Percentiles rank a stretch among this genome's conserved stretches.
These are phyloP conservation scores for Fusarium buxicola DNA, from an alignment of 2,329 filamentous ascomycete genomes.

Conservation along the genomic window DNA sequence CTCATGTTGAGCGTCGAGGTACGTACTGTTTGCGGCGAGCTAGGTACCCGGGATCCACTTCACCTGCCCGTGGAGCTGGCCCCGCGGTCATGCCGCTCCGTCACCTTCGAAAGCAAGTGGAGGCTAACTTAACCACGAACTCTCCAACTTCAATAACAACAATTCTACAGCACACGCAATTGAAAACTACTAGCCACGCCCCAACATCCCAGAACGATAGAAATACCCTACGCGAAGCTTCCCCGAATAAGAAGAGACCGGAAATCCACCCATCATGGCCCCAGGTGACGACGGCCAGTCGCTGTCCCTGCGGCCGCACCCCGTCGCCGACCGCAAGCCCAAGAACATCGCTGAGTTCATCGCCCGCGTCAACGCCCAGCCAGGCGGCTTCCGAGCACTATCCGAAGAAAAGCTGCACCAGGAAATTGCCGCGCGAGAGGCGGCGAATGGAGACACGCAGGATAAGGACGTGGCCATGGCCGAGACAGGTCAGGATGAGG, in stretches of 20 bases:
- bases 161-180: constrained; percentile 2
- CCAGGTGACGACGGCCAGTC: constrained; percentile 49
- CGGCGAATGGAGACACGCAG: constrained; percentile 57
- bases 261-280: constrained; percentile 44
- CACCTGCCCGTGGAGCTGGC: not conserved
- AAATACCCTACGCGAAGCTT: not conserved
- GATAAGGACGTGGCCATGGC: constrained; percentile 60
- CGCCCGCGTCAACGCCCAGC: constrained; percentile 80
- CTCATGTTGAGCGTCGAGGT: not conserved
- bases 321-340: constrained; percentile 66
- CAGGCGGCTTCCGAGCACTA: constrained; percentile 82
- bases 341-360: constrained; percentile 80
- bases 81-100: constrained; percentile 12
- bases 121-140: constrained; percentile 8
- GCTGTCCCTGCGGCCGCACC: constrained; percentile 55
- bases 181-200: not conserved
- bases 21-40: too few relatives aligned
- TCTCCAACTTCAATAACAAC: constrained; percentile 6
- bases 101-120: too few relatives aligned
- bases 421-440: constrained; percentile 67
- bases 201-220: not conserved
- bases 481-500: constrained; percentile 61
- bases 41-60: not conserved
- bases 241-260: not conserved
- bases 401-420: constrained; percentile 78